These are phyloP conservation scores for Metschnikowia kofuensis DNA, from an alignment of 805 yeast genomes.

Conservation along the genomic window DNA sequence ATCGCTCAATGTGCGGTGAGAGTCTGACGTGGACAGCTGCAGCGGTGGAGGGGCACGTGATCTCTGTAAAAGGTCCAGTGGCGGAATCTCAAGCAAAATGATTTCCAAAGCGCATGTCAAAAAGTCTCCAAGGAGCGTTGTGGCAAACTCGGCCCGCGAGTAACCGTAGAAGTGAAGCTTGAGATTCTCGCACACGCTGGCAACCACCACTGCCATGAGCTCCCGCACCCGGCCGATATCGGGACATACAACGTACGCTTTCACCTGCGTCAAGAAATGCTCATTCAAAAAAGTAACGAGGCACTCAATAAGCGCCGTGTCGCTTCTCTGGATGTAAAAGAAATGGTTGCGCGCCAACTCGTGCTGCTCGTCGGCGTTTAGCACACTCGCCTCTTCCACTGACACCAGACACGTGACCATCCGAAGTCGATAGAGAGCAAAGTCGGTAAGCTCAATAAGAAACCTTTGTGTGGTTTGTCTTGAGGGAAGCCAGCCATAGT, in stretches of 20 bases:
- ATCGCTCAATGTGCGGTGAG: neutral
- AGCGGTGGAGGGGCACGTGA: neutral
- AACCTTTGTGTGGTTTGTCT: conserved; percentile 7
- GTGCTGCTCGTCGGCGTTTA: conserved; percentile 10
- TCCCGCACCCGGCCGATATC: conserved; percentile 6
- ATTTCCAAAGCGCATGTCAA: neutral
- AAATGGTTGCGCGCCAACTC: conserved; percentile 9
- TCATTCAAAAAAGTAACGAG: conserved; percentile 3
- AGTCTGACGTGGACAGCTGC: neutral
- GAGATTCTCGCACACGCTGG: conserved; percentile 11
- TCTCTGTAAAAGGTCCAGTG: neutral
- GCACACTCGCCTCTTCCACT: neutral
- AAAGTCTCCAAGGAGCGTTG: conserved; percentile 5
- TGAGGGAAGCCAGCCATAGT: conserved; percentile 12
- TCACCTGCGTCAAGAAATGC: conserved; percentile 3
- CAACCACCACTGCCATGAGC: conserved; percentile 6
- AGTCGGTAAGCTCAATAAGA: conserved; percentile 10
- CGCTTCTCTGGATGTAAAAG: conserved; percentile 7
- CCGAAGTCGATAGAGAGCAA: conserved; percentile 11
- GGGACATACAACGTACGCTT: neutral
- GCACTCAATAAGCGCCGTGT: conserved; percentile 6
- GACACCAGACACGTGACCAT: conserved; percentile 7
- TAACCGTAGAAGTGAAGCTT: conserved; percentile 13
- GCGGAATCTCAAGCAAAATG: conserved; percentile 1
- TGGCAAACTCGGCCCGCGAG: conserved; percentile 3